Base-by-base conservation (phyloP, 2,329 filamentous ascomycete genomes). In the Sclerotinia spermophila region DNA sequence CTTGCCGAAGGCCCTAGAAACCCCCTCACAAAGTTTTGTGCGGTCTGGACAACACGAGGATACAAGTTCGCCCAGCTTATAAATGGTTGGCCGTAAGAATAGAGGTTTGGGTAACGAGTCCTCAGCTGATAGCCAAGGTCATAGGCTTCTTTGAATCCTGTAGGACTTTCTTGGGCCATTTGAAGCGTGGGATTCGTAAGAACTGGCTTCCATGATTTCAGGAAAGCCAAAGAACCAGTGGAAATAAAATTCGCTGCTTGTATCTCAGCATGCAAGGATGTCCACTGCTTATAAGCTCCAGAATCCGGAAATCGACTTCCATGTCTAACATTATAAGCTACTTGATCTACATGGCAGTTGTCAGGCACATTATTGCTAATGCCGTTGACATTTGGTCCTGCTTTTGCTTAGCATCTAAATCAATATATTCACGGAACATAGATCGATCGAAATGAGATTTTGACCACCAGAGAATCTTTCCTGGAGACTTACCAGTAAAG, bases 51-150 rank as follows among this genome's bases (percentile, higher is more conserved):
- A 0, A 89, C 87, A 8, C 87, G 84, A 8, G 86, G 85, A 78
- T 91, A 91, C 74, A 88, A 86, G 77, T 91, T 92, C 27, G 87
- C 84, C 87, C 87, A 92, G 10, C 89, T 84, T 13, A 85, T 81
- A 74, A 90, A 90, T 2, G 81, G 80, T 0, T 79, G 65, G 2
- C 75, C 76, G 44, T 77, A 82, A 1, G 77, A 74, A 74, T 86
- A 86, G 27, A 90, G 82, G 51, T 84, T 78, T 0, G 83, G 82
- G 75, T 64, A 81, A 78, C 82, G 81, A 1, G 82, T 85, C 56
- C 84, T 79, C 66, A 87, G 81, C 4, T 81, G 81, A 69, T 87
- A 85, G 8, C 86, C 87, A 78, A 89, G 81, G 71, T 86, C 85
- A 55, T 84, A 83, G 0, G 85, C 79, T 77, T 91, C 89, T 74